Base-by-base conservation (phyloP, 2,329 filamentous ascomycete genomes). In the Fusarium proliferatum region DNA sequence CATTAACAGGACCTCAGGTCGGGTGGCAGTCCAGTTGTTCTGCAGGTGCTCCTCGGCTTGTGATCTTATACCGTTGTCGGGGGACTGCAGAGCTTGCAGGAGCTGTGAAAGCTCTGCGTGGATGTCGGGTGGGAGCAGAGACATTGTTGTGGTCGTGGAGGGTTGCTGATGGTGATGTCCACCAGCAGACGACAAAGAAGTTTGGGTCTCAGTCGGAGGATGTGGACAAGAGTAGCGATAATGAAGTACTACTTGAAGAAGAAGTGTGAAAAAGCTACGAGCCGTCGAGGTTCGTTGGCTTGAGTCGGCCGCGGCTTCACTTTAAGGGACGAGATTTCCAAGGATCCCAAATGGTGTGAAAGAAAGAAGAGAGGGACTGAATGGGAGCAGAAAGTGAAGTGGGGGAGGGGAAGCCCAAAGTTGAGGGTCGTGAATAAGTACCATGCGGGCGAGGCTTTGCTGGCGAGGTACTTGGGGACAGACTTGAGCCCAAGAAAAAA, bases 41-140 rank as follows among this genome's bases (percentile, higher is more conserved):
- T 94, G 94, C 72, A 99, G 87, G 82, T 95, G 93, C 74, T 97
- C 94, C 84, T 99, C 96, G 59, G 96, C 96, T 82, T 94, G 91
- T 36, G 93, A 90, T 81, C 96, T 92, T 78, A 94, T 88, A 66
- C 88, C 87, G 85, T 99, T 99, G 85, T 99, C 96, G 77, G 94
- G 86, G 53, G 94, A 96, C 85, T 96, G 93, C 74, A 99, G 90
- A 77, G 93, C 95, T 85, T 93, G 91, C 81, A 99, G 88, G 76
- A 99, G 91, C 88, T 95, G 93, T 74, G 89, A 88, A 79, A 99
- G 91, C 85, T 96, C 94, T 77, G 91, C 88, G 82, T 96, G 93
- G 80, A 96, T 89, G 80, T 98, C 94, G 76, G 92, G 87, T 74
- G 95, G 92, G 49, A 98, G 91, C 77, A 97, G 85, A 82, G 96